Evolutionary conservation across 2,329 filamentous ascomycete genomes (phyloP).

Genomic region (Aureobasidium sp.): DNA sequence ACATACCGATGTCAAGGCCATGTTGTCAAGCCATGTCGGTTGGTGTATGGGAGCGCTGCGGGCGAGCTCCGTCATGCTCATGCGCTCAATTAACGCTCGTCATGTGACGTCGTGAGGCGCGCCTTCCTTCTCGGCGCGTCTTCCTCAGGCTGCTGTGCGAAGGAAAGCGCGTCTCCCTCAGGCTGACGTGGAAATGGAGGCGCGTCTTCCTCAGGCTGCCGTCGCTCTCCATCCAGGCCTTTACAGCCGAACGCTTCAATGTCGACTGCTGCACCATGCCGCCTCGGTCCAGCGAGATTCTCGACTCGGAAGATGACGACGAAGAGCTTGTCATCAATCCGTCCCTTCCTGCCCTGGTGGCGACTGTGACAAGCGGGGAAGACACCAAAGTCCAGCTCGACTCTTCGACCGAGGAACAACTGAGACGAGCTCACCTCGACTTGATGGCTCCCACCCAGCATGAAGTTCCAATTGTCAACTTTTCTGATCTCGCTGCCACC

Average conservation of each 20-base stretch:
- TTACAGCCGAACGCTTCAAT: neutral
- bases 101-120: conserved; percentile 2
- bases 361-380: neutral
- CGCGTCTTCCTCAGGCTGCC: no score
- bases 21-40: conserved; percentile 21
- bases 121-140: neutral
- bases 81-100: neutral
- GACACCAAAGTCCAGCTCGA: neutral
- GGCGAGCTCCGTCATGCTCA: neutral
- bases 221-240: neutral
- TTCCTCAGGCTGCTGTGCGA: neutral
- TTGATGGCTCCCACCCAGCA: conserved; percentile 15
- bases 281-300: neutral
- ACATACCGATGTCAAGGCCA: conserved; percentile 38
- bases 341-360: neutral
- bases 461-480: neutral
- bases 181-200: no score
- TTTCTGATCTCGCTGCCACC: conserved; percentile 2
- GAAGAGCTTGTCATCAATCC: conserved; percentile 1
- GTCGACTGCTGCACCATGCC: neutral
- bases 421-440: conserved; percentile 4
- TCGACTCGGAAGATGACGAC: conserved; percentile 17
- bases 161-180: neutral
- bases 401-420: conserved; percentile 4
- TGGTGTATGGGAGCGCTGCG: no score